phyloP scores from a whole-genome alignment of 176 grass and related monocot genomes.

The Luzula sylvatica region DNA sequence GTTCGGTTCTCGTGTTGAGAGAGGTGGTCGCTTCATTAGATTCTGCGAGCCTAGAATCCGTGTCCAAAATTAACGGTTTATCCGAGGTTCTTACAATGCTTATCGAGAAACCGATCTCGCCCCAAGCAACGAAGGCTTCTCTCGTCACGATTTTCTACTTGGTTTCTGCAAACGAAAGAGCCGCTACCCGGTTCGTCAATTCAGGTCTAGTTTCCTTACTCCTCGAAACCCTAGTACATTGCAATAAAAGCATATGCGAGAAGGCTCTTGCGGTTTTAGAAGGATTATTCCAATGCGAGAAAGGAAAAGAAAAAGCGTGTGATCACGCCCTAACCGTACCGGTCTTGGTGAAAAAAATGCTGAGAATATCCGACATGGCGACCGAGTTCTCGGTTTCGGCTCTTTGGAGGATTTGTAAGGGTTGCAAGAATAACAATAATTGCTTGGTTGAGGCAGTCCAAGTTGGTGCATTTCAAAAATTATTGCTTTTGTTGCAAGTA shows the following conservation, averaged over 20 bases:
- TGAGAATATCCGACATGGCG: constrained; percentile 75
- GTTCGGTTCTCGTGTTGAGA: constrained; percentile 41
- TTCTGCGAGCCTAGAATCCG: constrained; percentile 14
- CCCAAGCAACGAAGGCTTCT: constrained; percentile 48
- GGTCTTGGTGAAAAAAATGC: constrained; percentile 85
- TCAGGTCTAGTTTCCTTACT: constrained; percentile 20
- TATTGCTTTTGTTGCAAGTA: constrained; percentile 80
- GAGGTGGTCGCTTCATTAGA: constrained; percentile 39
- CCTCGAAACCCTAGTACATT: constrained; percentile 50
- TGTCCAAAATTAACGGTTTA: constrained; percentile 17
- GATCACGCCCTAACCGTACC: constrained; percentile 55
- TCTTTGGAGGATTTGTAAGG: constrained; percentile 78
- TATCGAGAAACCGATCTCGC: constrained; percentile 34
- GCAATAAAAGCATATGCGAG: constrained; percentile 60
- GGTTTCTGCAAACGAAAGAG: constrained; percentile 16
- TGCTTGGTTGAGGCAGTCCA: constrained; percentile 58
- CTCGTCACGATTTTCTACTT: constrained; percentile 63
- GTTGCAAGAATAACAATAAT: not conserved
- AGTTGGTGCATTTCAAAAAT: constrained; percentile 79
- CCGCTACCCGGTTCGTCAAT: constrained; percentile 18
- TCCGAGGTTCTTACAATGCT: constrained; percentile 33
- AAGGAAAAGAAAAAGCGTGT: constrained; percentile 24
- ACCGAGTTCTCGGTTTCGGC: constrained; percentile 87
- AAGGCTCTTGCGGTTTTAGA: constrained; percentile 56
- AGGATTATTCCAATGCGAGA: constrained; percentile 24